Evolutionary conservation across 1,284 basidiomycete genomes (phyloP).

Genomic region (Peniophora sp.): DNA sequence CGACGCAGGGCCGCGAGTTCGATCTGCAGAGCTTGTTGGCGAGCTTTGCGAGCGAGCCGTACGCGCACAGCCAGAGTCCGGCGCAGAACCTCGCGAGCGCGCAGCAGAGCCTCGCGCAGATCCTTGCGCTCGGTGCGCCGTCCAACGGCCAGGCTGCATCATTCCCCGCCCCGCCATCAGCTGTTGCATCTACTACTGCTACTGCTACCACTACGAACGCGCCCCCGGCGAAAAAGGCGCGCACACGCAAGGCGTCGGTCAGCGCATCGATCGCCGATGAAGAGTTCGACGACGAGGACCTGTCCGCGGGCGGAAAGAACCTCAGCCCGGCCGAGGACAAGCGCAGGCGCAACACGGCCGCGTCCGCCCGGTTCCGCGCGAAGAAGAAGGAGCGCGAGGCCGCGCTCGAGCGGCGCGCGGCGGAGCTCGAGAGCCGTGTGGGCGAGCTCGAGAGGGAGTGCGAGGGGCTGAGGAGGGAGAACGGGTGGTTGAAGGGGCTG

Average conservation of each 20-base stretch:
- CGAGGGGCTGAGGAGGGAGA: constrained; percentile 85
- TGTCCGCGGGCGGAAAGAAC: constrained; percentile 18
- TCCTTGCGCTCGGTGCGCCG: constrained; percentile 49
- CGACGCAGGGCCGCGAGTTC: constrained; percentile 32
- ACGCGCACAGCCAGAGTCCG: constrained; percentile 24
- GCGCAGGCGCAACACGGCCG: constrained; percentile 90
- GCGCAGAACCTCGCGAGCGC: constrained; percentile 22
- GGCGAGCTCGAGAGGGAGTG: constrained; percentile 85
- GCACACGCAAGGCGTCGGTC: constrained; percentile 45
- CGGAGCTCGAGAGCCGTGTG: constrained; percentile 84
- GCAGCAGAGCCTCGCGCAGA: constrained; percentile 54
- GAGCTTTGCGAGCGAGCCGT: constrained; percentile 56
- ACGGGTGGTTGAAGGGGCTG: constrained; percentile 90
- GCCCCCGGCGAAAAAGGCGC: constrained; percentile 43
- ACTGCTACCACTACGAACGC: constrained; percentile 12
- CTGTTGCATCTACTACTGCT: constrained; percentile 7
- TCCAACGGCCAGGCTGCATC: constrained; percentile 17
- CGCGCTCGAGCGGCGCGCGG: constrained; percentile 82
- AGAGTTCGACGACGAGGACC: not conserved
- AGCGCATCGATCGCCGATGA: constrained; percentile 11
- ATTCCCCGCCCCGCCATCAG: constrained; percentile 11
- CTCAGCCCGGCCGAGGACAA: constrained; percentile 75
- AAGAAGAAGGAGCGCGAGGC: constrained; percentile 99
- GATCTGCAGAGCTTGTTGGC: constrained; percentile 54
- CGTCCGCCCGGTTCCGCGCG: constrained; percentile 92